phyloP scores from a whole-genome alignment of 1,139 yeast genomes.

The Entelexis paramagnoliae region DNA sequence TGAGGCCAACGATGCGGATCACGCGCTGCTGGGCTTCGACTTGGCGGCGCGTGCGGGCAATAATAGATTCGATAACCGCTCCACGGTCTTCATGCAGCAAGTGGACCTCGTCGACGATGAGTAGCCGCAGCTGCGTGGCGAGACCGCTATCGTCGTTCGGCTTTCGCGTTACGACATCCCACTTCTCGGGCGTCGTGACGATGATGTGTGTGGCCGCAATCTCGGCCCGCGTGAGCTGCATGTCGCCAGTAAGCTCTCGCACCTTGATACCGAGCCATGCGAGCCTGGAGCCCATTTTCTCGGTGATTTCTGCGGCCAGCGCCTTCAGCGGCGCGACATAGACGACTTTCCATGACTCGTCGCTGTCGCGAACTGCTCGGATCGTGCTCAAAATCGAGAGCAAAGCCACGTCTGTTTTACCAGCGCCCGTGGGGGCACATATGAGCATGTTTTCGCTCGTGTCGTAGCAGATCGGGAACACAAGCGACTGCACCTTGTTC shows the following conservation, averaged over 20 bases:
- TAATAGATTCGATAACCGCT: conserved; percentile 89
- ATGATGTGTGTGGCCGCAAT: conserved; percentile 78
- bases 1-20: conserved; percentile 92
- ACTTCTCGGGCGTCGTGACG: conserved; percentile 95
- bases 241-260: conserved; percentile 90
- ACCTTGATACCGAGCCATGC: conserved; percentile 80
- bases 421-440: conserved; percentile 99
- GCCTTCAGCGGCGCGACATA: conserved; percentile 97
- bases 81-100: conserved; percentile 96
- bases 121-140: conserved; percentile 69
- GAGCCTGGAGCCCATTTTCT: conserved; percentile 67
- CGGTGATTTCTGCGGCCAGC: conserved; percentile 93
- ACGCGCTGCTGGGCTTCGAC: conserved; percentile 88
- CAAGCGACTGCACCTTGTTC: conserved; percentile 85
- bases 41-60: conserved; percentile 88
- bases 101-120: conserved; percentile 95
- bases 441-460: conserved; percentile 93
- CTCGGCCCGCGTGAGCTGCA: conserved; percentile 82
- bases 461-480: conserved; percentile 82
- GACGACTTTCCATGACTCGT: conserved; percentile 76
- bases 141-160: conserved; percentile 76
- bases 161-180: conserved; percentile 98
- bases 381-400: conserved; percentile 72
- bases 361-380: conserved; percentile 52
- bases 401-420: conserved; percentile 95